Evolutionary conservation across 768 basidiomycete species (phyloP).

Genomic region (Phanerochaete sordida): DNA sequence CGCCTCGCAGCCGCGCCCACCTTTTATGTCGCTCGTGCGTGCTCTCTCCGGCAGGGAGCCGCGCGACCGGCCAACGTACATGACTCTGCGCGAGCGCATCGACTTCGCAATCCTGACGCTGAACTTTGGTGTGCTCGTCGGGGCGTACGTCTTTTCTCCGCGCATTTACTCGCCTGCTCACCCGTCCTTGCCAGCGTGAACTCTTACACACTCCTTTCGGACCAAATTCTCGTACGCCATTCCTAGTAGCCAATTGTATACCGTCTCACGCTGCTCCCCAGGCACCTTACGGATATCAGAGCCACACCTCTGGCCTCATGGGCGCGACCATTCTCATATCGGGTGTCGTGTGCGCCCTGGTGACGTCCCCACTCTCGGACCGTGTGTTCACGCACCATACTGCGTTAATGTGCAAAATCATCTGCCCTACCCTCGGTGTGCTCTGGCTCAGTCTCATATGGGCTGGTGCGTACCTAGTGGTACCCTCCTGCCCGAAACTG

Average conservation of each 20-base stretch:
- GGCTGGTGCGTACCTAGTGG: slow-evolving; percentile 77
- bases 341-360: slow-evolving; percentile 65
- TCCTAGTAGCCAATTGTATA: too few species aligned
- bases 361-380: slow-evolving; percentile 75
- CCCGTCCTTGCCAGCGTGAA: too few species aligned
- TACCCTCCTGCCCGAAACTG: background rate
- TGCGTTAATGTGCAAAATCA: slow-evolving; percentile 51
- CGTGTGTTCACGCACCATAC: slow-evolving; percentile 79
- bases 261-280: slow-evolving; percentile 24
- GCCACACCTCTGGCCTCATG: slow-evolving; percentile 61
- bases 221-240: slow-evolving; percentile 67
- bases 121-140: slow-evolving; percentile 64
- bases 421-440: slow-evolving; percentile 58
- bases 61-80: slow-evolving; percentile 30
- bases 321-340: slow-evolving; percentile 65
- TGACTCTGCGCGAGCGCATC: slow-evolving; percentile 62
- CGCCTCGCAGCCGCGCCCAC: slow-evolving; percentile 53
- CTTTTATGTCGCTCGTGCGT: slow-evolving; percentile 48
- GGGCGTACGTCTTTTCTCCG: slow-evolving; percentile 59
- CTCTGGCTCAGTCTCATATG: slow-evolving; percentile 77
- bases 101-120: slow-evolving; percentile 62
- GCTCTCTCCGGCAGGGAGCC: slow-evolving; percentile 46
- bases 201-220: slow-evolving; percentile 61
- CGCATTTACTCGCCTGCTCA: too few species aligned
- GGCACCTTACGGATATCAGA: slow-evolving; percentile 72